Evolutionary conservation across 148 eudicot species (phyloP).

Genomic region (Vaccinium darrowii): DNA sequence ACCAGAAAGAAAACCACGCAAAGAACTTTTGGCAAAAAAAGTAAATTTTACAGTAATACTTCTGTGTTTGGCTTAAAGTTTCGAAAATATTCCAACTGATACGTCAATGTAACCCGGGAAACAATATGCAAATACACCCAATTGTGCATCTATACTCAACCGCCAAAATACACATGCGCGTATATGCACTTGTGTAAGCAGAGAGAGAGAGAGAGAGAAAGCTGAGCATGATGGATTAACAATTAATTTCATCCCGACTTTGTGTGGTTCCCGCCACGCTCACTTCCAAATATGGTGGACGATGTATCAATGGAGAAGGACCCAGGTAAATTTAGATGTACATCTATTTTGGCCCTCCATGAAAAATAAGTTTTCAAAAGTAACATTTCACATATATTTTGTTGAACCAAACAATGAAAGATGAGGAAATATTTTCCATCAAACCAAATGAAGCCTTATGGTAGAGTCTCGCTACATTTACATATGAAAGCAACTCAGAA

Average conservation of each 20-base stretch:
- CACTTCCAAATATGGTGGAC: neutral
- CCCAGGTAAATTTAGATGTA: neutral
- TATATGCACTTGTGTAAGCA: neutral
- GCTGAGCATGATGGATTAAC: neutral
- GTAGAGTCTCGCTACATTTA: neutral
- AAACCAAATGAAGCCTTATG: neutral
- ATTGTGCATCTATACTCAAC: neutral
- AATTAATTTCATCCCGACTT: neutral
- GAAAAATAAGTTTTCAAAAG: neutral
- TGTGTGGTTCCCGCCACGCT: neutral
- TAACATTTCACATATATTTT: neutral
- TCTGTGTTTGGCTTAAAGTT: neutral
- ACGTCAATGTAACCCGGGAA: neutral
- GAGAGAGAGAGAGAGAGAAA: neutral
- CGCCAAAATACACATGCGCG: neutral
- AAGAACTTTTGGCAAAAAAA: neutral
- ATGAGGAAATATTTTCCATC: neutral
- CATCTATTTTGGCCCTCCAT: neutral
- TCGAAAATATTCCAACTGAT: neutral
- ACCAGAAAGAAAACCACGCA: neutral
- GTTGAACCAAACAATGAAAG: neutral
- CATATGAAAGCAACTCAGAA: conserved; percentile 3
- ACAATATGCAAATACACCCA: neutral
- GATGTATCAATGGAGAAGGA: neutral
- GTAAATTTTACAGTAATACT: neutral